Percentiles rank a stretch among this genome's conserved stretches.
Conservation (phyloP, 2,329 filamentous ascomycete species). For the Ophiostoma pallidulum region DNA sequence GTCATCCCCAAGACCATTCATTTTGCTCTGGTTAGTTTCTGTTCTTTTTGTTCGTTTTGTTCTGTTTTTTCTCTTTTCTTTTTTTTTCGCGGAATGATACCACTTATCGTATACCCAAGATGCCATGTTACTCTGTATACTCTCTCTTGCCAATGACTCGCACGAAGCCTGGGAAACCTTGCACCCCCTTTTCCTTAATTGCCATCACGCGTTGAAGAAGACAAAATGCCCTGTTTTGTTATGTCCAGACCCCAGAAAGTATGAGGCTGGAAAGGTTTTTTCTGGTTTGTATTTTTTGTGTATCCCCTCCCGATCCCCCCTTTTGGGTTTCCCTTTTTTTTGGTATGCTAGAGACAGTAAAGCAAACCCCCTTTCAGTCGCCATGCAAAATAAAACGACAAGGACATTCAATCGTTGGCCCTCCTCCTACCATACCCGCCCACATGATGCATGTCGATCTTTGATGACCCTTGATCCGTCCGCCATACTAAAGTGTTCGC, state of each 20-base stretch:
- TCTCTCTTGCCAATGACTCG: too few relatives aligned
- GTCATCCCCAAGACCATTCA: too few relatives aligned
- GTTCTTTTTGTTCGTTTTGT: not conserved
- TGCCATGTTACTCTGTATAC: too few relatives aligned
- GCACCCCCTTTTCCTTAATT: too few relatives aligned
- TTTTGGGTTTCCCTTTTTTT: not conserved
- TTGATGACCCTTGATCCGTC: conserved; percentile 1
- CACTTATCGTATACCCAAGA: too few relatives aligned
- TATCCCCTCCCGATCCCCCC: not conserved
- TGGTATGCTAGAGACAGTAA: not conserved
- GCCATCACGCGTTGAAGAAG: too few relatives aligned
- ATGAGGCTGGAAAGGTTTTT: too few relatives aligned
- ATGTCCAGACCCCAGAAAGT: too few relatives aligned
- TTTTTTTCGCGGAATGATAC: too few relatives aligned
- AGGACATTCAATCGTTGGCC: not conserved
- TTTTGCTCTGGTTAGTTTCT: too few relatives aligned
- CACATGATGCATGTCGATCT: not conserved
- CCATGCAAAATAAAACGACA: conserved; percentile 9
- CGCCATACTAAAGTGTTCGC: not conserved
- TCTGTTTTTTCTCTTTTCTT: not conserved
- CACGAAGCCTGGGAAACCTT: too few relatives aligned
- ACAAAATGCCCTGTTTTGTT: too few relatives aligned
- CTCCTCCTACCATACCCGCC: not conserved
- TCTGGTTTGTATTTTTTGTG: not conserved
- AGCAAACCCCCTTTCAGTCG: not conserved